Conservation (phyloP, 2,329 filamentous ascomycete genomes). For the Rasamsonia emersonii region DNA sequence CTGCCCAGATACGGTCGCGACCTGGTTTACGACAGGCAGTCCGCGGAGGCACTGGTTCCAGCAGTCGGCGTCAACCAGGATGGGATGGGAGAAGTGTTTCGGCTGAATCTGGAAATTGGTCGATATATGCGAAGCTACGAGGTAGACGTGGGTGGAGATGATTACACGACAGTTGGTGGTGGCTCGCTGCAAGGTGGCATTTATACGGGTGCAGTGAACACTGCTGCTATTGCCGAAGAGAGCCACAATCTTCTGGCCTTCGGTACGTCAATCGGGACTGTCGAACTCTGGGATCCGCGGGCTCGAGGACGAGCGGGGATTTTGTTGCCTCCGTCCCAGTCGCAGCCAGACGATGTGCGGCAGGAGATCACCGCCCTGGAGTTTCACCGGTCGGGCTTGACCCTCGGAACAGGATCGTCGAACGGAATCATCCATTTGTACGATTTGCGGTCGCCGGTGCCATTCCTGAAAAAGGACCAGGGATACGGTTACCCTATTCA, state of each 20-base stretch:
- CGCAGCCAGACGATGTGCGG: constrained; percentile 30
- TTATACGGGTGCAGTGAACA: constrained; percentile 76
- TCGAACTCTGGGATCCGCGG: constrained; percentile 92
- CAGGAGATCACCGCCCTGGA: constrained; percentile 76
- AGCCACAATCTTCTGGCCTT: constrained; percentile 89
- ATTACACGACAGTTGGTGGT: constrained; percentile 56
- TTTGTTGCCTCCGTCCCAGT: constrained; percentile 49
- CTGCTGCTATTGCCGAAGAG: constrained; percentile 74
- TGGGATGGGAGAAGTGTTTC: constrained; percentile 83
- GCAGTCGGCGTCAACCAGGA: constrained; percentile 79
- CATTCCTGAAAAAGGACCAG: constrained; percentile 85
- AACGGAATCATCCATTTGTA: constrained; percentile 83
- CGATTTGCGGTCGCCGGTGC: constrained; percentile 79
- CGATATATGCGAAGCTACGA: constrained; percentile 93
- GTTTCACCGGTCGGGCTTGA: constrained; percentile 76
- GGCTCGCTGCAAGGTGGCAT: constrained; percentile 80
- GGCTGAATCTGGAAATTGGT: constrained; percentile 83
- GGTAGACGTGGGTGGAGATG: constrained; percentile 79
- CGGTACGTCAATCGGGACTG: constrained; percentile 87
- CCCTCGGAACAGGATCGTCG: constrained; percentile 78
- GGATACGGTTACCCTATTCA: constrained; percentile 91
- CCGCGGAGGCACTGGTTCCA: constrained; percentile 78
- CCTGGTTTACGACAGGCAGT: constrained; percentile 71
- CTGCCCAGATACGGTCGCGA: constrained; percentile 90
- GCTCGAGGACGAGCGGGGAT: constrained; percentile 74